Percentiles rank a stretch among this genome's conserved stretches.
phyloP scores from a whole-genome alignment of 306 rosid species.

The Fragaria nilgerrensis region DNA sequence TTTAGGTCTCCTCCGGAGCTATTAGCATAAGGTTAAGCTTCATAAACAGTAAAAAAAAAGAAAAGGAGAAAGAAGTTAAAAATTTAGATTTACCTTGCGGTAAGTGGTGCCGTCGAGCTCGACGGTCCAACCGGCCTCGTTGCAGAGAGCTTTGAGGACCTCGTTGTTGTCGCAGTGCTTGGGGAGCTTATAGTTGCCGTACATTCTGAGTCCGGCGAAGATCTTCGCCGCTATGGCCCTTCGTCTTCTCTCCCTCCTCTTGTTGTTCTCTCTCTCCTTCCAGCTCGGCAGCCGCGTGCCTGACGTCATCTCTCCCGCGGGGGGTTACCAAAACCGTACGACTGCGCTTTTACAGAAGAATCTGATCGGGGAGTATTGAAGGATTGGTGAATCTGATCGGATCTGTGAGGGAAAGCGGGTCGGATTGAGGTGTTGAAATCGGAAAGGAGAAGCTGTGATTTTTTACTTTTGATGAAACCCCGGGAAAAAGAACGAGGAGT shows the following conservation, averaged over 20 bases:
- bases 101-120: slow-evolving; percentile 88
- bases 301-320: slow-evolving; percentile 54
- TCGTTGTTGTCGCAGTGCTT: slow-evolving; percentile 96
- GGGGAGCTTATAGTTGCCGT: slow-evolving; percentile 83
- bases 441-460: background rate
- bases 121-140: slow-evolving; percentile 86
- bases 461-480: slow-evolving; percentile 17
- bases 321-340: background rate
- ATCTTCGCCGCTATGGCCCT: slow-evolving; percentile 88
- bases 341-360: background rate
- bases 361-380: background rate
- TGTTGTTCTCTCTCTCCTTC: slow-evolving; percentile 95
- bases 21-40: background rate
- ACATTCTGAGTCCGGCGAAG: slow-evolving; percentile 75
- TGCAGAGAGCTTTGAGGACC: slow-evolving; percentile 88
- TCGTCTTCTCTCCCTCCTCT: slow-evolving; percentile 71
- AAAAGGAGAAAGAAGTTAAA: background rate
- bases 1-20: background rate
- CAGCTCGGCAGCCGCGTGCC: slow-evolving; percentile 79
- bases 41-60: background rate
- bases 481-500: slow-evolving; percentile 15
- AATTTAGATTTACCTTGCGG: slow-evolving; percentile 55
- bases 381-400: slow-evolving; percentile 14
- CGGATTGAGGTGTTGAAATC: slow-evolving; percentile 14
- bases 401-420: slow-evolving; percentile 21